Evolutionary conservation across 495 filamentous ascomycete genomes (phyloP).

Genomic region (Penicillium lividum): DNA sequence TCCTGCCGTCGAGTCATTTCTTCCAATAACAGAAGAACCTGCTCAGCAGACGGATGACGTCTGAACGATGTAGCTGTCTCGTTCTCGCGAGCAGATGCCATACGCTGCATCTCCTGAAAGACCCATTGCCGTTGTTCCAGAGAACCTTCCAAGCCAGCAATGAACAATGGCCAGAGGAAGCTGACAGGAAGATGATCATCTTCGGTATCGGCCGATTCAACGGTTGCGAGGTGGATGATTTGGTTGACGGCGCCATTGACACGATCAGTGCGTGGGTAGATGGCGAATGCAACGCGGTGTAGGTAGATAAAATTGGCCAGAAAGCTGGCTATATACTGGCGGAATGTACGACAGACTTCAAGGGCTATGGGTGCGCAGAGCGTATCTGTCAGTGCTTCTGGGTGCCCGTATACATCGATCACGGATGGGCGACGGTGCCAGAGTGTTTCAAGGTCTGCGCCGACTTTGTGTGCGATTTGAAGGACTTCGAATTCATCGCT

Average conservation of each 20-base stretch:
- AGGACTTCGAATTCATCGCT: conserved; percentile 46
- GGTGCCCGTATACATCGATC: conserved; percentile 36
- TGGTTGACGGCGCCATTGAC: conserved; percentile 42
- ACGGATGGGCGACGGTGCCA: conserved; percentile 39
- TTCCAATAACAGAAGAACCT: conserved; percentile 34
- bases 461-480: conserved; percentile 42
- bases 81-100: conserved; percentile 21
- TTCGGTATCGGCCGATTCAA: conserved; percentile 26
- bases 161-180: conserved; percentile 43
- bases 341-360: conserved; percentile 37
- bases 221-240: conserved; percentile 40
- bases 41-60: conserved; percentile 36
- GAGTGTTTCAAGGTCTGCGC: conserved; percentile 41
- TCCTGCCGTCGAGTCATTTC: conserved; percentile 45
- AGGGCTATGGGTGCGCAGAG: conserved; percentile 29
- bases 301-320: conserved; percentile 45
- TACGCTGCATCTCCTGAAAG: conserved; percentile 37
- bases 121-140: conserved; percentile 39
- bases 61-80: conserved; percentile 7
- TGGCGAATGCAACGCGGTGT: conserved; percentile 44
- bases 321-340: conserved; percentile 43
- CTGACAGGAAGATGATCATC: conserved; percentile 29
- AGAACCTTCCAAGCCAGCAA: conserved; percentile 41
- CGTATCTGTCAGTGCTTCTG: conserved; percentile 27
- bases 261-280: conserved; percentile 44